Evolutionary conservation across 306 rosid species (phyloP), one percentile per base, ranked within the genome.

Genomic region (Fagus sylvatica): DNA sequence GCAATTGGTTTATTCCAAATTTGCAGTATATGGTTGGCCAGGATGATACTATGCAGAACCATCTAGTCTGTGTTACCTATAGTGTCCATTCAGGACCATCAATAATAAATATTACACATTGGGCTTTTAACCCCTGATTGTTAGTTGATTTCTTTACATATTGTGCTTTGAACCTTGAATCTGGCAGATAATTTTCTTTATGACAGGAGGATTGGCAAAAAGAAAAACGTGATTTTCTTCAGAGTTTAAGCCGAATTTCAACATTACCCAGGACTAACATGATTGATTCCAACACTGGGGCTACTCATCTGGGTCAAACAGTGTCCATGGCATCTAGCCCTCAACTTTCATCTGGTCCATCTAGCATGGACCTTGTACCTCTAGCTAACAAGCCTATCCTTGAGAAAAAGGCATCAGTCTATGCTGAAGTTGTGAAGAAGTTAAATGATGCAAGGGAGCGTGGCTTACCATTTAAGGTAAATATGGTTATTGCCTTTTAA

Each of bases 121-220:
- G 34, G 41, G 28, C n/a, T 34, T 64, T 36, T 13, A 33, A 34
- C 13, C 43, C 69, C 69, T 64, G n/a, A 34, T 64, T 4, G 22
- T 71, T 37, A 15, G 56, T 4, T 40, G 41, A 71, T 61, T 57
- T 39, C 64, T 42, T 76, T 15, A 4, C 48, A 68, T 10, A 37
- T 73, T 73, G 42, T 40, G 53, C 56, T 82, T 84, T 75, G 64
- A 57, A 22, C 40, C 78, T 65, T 76, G 76, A 83, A 67, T 66
- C 61, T 55, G 74, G 59, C 51, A 22, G 62, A 56, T 78, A 81
- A 84, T 70, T 77, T 80, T 65, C 65, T 90, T 72, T 77, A 59
- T 80, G 73, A 73, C 90, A 95, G 99, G 99, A 93, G 85, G 98
- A 95, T 83, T 95, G 99, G 98, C 97, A 91, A 83, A 95, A 91